These are phyloP conservation scores for Tylopilus plumbeoviolaceoides DNA, from an alignment of 768 basidiomycete genomes.

Conservation along the genomic window DNA sequence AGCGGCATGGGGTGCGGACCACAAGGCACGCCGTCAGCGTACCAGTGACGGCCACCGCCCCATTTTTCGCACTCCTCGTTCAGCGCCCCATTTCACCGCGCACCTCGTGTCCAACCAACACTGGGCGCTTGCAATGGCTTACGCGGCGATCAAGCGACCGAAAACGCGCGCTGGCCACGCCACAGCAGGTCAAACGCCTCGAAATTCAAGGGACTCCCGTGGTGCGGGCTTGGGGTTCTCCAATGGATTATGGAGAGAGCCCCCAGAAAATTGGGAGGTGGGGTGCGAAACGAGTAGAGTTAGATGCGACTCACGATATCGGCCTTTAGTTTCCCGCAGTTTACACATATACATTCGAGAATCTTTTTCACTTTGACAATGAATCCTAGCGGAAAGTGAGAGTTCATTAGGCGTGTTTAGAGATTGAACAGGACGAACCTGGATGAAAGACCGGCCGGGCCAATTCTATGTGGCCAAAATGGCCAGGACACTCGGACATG, in stretches of 20 bases:
- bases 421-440: constrained; percentile 48
- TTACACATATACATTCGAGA: constrained; percentile 96
- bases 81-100: constrained; percentile 97
- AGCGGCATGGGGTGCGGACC: constrained; percentile 31
- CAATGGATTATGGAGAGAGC: constrained; percentile 86
- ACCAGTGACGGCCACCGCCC: constrained; percentile 22
- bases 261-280: constrained; percentile 98
- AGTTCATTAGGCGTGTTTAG: not conserved
- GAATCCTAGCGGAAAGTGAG: constrained; percentile 56
- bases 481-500: constrained; percentile 99
- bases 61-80: constrained; percentile 87
- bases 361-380: constrained; percentile 99
- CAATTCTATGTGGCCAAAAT: constrained; percentile 98
- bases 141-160: constrained; percentile 94
- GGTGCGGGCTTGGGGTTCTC: constrained; percentile 94
- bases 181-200: constrained; percentile 80
- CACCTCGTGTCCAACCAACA: constrained; percentile 82
- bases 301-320: constrained; percentile 88
- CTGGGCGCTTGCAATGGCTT: constrained; percentile 62
- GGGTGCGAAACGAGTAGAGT: constrained; percentile 88
- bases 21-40: constrained; percentile 25
- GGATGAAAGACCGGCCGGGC: constrained; percentile 97
- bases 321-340: constrained; percentile 96
- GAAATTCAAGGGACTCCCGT: constrained; percentile 72
- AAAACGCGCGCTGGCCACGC: constrained; percentile 80